Conservation (phyloP, 495 filamentous ascomycete genomes). For the Podospora pseudopauciseta region DNA sequence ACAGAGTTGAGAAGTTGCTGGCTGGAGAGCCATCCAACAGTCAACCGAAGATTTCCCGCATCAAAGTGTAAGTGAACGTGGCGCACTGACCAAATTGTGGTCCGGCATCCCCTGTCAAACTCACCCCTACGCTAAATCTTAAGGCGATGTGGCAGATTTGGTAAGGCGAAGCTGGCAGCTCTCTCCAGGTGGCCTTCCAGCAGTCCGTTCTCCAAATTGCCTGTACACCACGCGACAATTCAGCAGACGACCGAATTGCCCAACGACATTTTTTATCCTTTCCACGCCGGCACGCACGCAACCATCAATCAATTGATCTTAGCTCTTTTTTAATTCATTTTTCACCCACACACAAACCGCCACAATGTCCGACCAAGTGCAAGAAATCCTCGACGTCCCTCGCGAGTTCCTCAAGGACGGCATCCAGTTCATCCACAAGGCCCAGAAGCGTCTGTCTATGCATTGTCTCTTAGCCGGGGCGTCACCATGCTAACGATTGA, state of each 20-base stretch:
- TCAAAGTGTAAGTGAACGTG: background rate
- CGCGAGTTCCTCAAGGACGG: slow-evolving; percentile 80
- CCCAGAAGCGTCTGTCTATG: slow-evolving; percentile 68
- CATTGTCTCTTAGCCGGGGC: background rate
- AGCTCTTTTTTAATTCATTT: slow-evolving; percentile 3
- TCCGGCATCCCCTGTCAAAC: background rate
- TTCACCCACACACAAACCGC: slow-evolving; percentile 10
- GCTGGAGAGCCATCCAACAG: background rate
- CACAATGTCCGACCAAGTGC: slow-evolving; percentile 69
- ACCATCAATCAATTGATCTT: background rate
- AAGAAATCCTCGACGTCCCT: slow-evolving; percentile 77
- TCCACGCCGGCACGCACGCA: background rate
- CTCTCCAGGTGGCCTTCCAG: slow-evolving; percentile 13
- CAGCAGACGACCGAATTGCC: slow-evolving; percentile 3
- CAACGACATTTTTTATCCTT: slow-evolving; percentile 7
- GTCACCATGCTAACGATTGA: slow-evolving; percentile 26
- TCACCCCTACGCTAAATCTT: slow-evolving; percentile 12
- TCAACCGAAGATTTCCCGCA: background rate
- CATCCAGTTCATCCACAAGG: slow-evolving; percentile 75
- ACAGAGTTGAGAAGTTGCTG: background rate
- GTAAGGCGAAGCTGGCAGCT: slow-evolving; percentile 20
- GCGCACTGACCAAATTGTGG: slow-evolving; percentile 14
- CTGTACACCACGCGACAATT: slow-evolving; percentile 17
- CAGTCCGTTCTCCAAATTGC: background rate
- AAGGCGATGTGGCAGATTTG: slow-evolving; percentile 27